Conservation (phyloP, 163 green algal genomes). For the Scenedesmus sp. region DNA sequence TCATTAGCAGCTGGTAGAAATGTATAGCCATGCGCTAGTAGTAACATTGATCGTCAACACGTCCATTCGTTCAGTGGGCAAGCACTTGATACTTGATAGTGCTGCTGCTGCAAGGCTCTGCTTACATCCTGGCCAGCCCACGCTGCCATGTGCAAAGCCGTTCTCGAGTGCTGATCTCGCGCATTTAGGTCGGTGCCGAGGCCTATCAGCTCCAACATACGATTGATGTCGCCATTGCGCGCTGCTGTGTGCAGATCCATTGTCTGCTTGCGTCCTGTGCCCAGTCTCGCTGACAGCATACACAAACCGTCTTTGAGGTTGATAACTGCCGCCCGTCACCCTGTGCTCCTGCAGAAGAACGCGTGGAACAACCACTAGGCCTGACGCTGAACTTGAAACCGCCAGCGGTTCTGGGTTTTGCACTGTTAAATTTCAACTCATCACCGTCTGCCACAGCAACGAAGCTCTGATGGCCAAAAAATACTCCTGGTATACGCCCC, state of each 20-base stretch:
- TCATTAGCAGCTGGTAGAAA: neutral
- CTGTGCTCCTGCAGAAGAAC: neutral
- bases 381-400: neutral
- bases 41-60: too few relatives aligned
- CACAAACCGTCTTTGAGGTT: too few relatives aligned
- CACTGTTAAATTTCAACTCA: too few relatives aligned
- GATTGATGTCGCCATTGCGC: constrained; percentile 67
- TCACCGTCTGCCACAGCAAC: neutral
- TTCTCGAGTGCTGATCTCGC: constrained; percentile 72
- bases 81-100: neutral
- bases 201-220: constrained; percentile 59
- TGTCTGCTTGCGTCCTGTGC: neutral
- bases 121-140: constrained; percentile 80
- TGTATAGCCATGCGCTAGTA: neutral
- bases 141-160: constrained; percentile 77
- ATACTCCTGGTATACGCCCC: too few relatives aligned
- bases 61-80: too few relatives aligned
- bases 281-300: neutral
- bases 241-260: constrained; percentile 74
- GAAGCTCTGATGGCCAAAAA: too few relatives aligned
- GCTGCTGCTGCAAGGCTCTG: neutral
- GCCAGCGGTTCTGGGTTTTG: neutral
- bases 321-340: neutral
- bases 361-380: neutral
- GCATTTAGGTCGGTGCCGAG: constrained; percentile 54